Evolutionary conservation across 495 filamentous ascomycete species (phyloP).

Genomic region (Aspergillus leporis): DNA sequence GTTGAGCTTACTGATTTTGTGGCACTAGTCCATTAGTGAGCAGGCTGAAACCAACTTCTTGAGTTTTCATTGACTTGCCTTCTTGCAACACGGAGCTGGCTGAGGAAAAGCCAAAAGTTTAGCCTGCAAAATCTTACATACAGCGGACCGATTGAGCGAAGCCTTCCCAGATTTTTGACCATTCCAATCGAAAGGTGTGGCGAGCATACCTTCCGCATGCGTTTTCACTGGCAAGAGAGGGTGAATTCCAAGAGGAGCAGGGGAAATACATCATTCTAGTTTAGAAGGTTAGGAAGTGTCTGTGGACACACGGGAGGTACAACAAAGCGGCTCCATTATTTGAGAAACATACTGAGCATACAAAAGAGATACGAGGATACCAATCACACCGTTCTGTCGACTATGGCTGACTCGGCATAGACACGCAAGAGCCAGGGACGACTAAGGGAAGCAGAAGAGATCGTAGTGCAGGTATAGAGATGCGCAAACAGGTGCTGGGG

Average conservation of each 20-base stretch:
- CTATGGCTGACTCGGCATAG: too few species aligned
- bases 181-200: slow-evolving; percentile 27
- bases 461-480: slow-evolving; percentile 10
- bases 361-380: too few species aligned
- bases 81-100: slow-evolving; percentile 35
- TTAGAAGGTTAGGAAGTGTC: background rate
- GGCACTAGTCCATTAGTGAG: too few species aligned
- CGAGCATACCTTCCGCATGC: slow-evolving; percentile 30
- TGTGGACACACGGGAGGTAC: too few species aligned
- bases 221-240: slow-evolving; percentile 3
- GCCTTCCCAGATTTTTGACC: slow-evolving; percentile 23
- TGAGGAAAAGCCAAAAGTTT: slow-evolving; percentile 20
- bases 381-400: too few species aligned
- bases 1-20: too few species aligned
- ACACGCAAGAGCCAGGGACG: too few species aligned
- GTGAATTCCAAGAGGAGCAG: background rate
- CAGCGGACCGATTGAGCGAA: slow-evolving; percentile 15
- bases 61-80: too few species aligned
- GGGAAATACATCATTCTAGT: background rate
- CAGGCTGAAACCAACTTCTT: too few species aligned
- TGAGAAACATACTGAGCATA: too few species aligned
- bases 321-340: too few species aligned
- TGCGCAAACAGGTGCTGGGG: slow-evolving; percentile 20
- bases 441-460: too few species aligned
- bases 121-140: slow-evolving; percentile 11